Evolutionary conservation across 2,329 filamentous ascomycete genomes (phyloP), one percentile per base, ranked within the genome.

Genomic region (Capronia coronata): DNA sequence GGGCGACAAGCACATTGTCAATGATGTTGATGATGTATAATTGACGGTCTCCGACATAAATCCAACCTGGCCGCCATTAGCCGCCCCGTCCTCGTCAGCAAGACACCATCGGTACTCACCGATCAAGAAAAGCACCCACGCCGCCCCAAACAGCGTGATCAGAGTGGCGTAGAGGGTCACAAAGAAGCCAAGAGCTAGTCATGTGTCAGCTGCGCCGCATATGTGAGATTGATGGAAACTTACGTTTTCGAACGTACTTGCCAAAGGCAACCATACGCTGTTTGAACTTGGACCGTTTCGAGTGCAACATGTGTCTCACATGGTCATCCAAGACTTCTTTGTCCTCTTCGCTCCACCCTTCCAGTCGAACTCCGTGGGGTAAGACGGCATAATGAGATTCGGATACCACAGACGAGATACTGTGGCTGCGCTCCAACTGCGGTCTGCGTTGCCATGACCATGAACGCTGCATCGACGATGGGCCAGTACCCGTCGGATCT

Each of bases 111-210:
- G 25, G n/a, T n/a, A 52, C 65, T 48, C 67, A 72, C 83, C 86
- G 64, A 94, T 94, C 47, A 94, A 72, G 68, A 91, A 93, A n/a
- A 94, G 76, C 1, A 94, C 87, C 88, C 87, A 94, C 0, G 86
- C 86, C 10, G 91, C 74, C 62, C 87, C 87, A 60, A 94, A 94
- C 0, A 90, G 73, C 0, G 87, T 93, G 59, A 94, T 90, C 16
- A 91, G 73, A 1, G 78, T 82, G 7, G 87, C 87, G 65, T 94
- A 94, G 2, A 94, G 69, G 0, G 87, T 93, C 51, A 94, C 85
- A 47, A 90, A 76, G 63, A 93, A 87, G 1, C 88, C 88, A 30
- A 94, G 74, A 1, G 88, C 77, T 80, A 49, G n/a, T 25, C 37
- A 41, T 25, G n/a, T 25, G 45, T 55, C 27, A 46, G 47, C 21